Base-by-base conservation (phyloP, 2,329 filamentous ascomycete species). In the Amesomyces nigricolor region DNA sequence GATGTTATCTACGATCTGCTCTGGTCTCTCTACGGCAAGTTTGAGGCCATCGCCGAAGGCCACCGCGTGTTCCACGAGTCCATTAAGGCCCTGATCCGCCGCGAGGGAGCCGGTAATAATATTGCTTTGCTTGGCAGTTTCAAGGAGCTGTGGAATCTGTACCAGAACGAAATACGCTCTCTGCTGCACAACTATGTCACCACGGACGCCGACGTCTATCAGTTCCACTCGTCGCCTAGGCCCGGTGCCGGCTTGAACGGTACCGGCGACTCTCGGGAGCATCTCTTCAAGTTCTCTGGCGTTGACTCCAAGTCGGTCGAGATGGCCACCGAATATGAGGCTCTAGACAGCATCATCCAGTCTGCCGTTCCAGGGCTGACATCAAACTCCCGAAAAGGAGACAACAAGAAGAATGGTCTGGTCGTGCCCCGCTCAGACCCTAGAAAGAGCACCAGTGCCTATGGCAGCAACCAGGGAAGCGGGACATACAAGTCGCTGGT, bases 81-180 rank as follows among this genome's bases (percentile, higher is more conserved):
- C 46, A 87, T 96, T 66, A 87, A 87, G 60, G 88, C 89, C 1
- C 88, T 99, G 56, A 84, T 92, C 52, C 84, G 86, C 59, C 84
- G 95, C 48, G 91, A 97, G 67, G 88, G 87, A 4, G 76, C 77
- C 14, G 71, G 83, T 70, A 75, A 86, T 75, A 74, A 82, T 63
- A 79, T 75, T 40, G 79, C 82, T 0, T 78, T 97, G 48, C 86
- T 90, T 5, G 86, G 90, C 53, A 91, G 91, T 54, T 99, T 99
- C 72, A 94, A 92, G 66, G 94, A 97, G 72, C 75, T 99, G 40
- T 99, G 95, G 95, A 96, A 96, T 67, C 76, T 99, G 7, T 92
- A 96, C 66, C 94, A 99, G 68, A 97, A 95, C 71, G 94, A 99
- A 77, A 97, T 99, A 62, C 84, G 91, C 42, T 95, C 91, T 5